These are phyloP conservation scores for Sporothrix euskadiensis DNA, from an alignment of 2,329 filamentous ascomycete genomes.

Conservation along the genomic window DNA sequence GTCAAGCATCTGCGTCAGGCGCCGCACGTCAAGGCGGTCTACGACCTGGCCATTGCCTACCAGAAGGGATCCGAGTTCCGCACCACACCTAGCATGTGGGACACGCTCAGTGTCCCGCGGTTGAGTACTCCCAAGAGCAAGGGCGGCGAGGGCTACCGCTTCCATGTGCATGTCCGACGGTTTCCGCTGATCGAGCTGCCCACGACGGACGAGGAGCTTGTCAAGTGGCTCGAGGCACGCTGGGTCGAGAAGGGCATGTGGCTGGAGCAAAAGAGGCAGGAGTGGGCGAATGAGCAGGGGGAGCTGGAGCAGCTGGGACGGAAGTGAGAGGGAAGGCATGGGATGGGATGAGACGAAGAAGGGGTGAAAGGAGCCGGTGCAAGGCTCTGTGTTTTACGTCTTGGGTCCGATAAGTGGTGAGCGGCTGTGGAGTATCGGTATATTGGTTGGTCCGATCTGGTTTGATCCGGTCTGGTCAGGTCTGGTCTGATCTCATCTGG, in stretches of 20 bases:
- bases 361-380: neutral
- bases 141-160: constrained; percentile 44
- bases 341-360: neutral
- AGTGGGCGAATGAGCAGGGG: constrained; percentile 41
- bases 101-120: constrained; percentile 48
- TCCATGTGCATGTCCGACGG: constrained; percentile 53
- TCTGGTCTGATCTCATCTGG: too few species aligned
- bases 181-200: constrained; percentile 53
- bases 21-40: constrained; percentile 55
- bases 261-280: constrained; percentile 47
- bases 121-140: constrained; percentile 36
- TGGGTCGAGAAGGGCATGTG: constrained; percentile 57
- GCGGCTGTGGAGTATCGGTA: neutral
- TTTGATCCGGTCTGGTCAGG: too few species aligned
- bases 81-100: constrained; percentile 54
- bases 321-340: neutral
- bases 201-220: constrained; percentile 49
- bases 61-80: constrained; percentile 44
- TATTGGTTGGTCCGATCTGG: too few species aligned
- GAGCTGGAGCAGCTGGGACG: neutral
- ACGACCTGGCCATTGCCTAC: constrained; percentile 59
- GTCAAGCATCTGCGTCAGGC: constrained; percentile 56
- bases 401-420: neutral
- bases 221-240: constrained; percentile 54
- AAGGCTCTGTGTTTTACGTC: neutral